A percentile compares a stretch with the other conserved stretches of the same genome.
Evolutionary conservation across 345 rosid species (phyloP).

Genomic region (Linum tenue): DNA sequence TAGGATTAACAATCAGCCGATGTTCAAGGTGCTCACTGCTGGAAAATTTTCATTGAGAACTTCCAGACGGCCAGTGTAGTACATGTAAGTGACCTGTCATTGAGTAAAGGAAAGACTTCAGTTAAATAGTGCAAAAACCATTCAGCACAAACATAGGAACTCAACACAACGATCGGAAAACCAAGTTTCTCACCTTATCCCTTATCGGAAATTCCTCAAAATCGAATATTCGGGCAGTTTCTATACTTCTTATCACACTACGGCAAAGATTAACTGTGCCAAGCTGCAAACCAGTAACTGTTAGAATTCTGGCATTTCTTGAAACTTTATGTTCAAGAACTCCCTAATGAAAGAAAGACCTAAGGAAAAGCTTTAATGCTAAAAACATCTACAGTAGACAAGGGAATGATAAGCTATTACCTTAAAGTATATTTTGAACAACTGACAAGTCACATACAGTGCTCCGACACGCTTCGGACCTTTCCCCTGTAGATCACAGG

Average conservation of each 20-base stretch:
- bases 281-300: constrained; percentile 45
- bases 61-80: constrained; percentile 95
- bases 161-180: not conserved
- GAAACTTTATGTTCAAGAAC: not conserved
- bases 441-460: constrained; percentile 85
- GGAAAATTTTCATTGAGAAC: constrained; percentile 93
- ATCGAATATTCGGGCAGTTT: constrained; percentile 91
- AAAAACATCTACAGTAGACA: not conserved
- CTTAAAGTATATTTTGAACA: constrained; percentile 91
- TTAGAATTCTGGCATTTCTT: not conserved
- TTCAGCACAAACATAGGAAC: not conserved
- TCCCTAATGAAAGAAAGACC: not conserved
- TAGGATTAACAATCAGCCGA: not conserved
- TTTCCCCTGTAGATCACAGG: constrained; percentile 57
- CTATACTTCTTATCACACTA: constrained; percentile 96
- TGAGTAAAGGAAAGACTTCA: constrained; percentile 11
- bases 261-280: constrained; percentile 96
- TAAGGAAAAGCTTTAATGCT: not conserved
- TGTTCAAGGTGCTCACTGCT: constrained; percentile 47
- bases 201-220: constrained; percentile 92
- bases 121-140: not conserved
- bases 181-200: constrained; percentile 50
- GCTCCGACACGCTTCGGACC: constrained; percentile 95
- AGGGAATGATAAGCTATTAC: constrained; percentile 26
- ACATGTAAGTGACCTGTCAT: constrained; percentile 91